These are phyloP conservation scores for Beauveria pseudobassiana DNA, from an alignment of 2,329 filamentous ascomycete genomes.

Conservation along the genomic window DNA sequence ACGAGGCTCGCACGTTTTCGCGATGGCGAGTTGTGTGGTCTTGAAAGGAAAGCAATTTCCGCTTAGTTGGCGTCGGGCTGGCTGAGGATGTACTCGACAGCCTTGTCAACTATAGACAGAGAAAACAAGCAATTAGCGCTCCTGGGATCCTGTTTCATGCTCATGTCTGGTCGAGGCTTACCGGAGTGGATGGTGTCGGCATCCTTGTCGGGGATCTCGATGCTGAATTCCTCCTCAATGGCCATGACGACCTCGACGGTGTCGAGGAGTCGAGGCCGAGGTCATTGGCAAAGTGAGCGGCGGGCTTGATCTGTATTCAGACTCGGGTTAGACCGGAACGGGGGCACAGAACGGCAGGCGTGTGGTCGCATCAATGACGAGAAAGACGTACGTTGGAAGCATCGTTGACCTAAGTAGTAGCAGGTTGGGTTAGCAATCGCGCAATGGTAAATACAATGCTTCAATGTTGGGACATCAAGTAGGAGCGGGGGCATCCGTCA, in stretches of 20 bases:
- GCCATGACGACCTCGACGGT: conserved; percentile 99
- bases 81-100: conserved; percentile 85
- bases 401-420: conserved; percentile 54
- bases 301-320: conserved; percentile 61
- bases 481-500: neutral
- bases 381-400: conserved; percentile 47
- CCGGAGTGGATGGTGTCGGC: conserved; percentile 89
- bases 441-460: neutral
- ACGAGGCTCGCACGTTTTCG: neutral
- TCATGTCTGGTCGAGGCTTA: conserved; percentile 38
- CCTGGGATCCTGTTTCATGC: no score
- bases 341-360: no score
- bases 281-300: conserved; percentile 92
- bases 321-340: conserved; percentile 13
- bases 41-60: neutral
- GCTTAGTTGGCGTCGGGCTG: conserved; percentile 79
- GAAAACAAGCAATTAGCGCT: conserved; percentile 10
- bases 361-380: neutral
- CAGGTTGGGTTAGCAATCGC: neutral
- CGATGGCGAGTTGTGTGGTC: neutral
- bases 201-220: conserved; percentile 97
- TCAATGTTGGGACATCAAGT: neutral
- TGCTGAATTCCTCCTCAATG: conserved; percentile 90
- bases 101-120: conserved; percentile 67
- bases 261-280: conserved; percentile 95